phyloP scores from a whole-genome alignment of 441 rosid species.

The Brassica hybrid region DNA sequence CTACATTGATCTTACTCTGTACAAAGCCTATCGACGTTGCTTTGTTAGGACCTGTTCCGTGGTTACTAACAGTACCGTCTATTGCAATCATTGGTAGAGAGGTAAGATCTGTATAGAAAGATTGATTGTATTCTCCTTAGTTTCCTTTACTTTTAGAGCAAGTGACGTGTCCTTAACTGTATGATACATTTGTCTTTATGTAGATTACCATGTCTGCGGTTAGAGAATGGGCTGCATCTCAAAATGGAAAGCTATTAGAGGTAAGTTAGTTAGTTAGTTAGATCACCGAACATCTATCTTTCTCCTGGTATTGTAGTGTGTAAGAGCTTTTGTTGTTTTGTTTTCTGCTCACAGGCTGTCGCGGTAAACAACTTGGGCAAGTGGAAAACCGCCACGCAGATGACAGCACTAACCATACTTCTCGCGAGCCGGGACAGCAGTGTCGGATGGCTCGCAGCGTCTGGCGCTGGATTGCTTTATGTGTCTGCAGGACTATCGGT shows the following conservation, averaged over 20 bases:
- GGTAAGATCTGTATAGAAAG: constrained; percentile 45
- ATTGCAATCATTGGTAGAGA: constrained; percentile 89
- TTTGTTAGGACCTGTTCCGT: constrained; percentile 60
- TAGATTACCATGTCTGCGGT: constrained; percentile 97
- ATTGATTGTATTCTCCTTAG: background rate
- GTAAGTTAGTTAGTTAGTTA: constrained; percentile 40
- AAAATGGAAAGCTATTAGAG: constrained; percentile 72
- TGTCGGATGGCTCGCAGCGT: constrained; percentile 60
- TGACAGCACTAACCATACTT: constrained; percentile 73
- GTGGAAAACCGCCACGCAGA: constrained; percentile 94
- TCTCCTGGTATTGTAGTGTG: constrained; percentile 3
- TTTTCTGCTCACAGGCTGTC: constrained; percentile 62
- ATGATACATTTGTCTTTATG: constrained; percentile 17
- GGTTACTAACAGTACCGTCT: constrained; percentile 79
- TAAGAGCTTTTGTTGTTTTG: background rate
- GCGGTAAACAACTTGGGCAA: constrained; percentile 92
- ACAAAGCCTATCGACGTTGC: constrained; percentile 38
- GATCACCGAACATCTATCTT: constrained; percentile 7
- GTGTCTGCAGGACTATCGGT: constrained; percentile 84
- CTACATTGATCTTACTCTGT: background rate
- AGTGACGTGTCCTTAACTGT: background rate
- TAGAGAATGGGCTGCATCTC: constrained; percentile 97
- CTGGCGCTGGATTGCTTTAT: constrained; percentile 79
- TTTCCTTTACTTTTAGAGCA: background rate
- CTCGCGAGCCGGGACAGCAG: constrained; percentile 50